Base-by-base conservation (phyloP, 495 filamentous ascomycete species). In the Neurospora terricola region DNA sequence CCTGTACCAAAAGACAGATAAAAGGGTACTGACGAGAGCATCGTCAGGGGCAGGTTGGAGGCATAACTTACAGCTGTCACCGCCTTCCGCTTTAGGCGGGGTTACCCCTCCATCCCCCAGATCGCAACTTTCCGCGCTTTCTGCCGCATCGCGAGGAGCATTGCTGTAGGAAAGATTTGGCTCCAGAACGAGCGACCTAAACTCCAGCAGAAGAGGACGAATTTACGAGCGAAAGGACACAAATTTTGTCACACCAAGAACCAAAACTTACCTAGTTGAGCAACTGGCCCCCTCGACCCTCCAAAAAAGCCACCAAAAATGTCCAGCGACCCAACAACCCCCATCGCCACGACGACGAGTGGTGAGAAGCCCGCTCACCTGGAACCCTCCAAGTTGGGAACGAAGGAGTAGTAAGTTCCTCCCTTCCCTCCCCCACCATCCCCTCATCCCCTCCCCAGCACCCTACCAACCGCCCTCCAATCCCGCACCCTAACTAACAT, bases 361-460 rank as follows among this genome's bases (percentile, higher is more conserved):
- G 43, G 42, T 36, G 38, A 76, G n/a, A 79, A 78, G 59, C 83
- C 81, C 59, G 71, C 77, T 4, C 86, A 90, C 75, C 88, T 93
- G 38, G 81, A 88, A 69, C 89, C 91, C 48, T 91, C 87, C 27
- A 83, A 86, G 71, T 85, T 93, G 11, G 91, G 91, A 39, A 91
- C 90, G 43, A 92, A 90, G 80, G 85, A 90, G 81, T 92, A 93
- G 90, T 91, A 80, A 45, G 87, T 82, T 3, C 59, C 9, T 54
- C 10, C 69, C 45, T 54, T 27, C 43, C 38, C 68, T 34, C 40
- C 11, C 40, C 34, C 39, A 48, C 34, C 70, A 45, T 43, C 18
- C 16, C 18, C 66, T 18, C n/a, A 45, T 39, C 18, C 16, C 18
- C 66, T 18, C 18, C 34, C 37, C 59, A 23, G 11, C 43, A 21